A percentile compares a stretch with the other conserved stretches of the same genome.
Evolutionary conservation across 75 land plant species (phyloP).

Genomic region (Adiantum capillusveneris): DNA sequence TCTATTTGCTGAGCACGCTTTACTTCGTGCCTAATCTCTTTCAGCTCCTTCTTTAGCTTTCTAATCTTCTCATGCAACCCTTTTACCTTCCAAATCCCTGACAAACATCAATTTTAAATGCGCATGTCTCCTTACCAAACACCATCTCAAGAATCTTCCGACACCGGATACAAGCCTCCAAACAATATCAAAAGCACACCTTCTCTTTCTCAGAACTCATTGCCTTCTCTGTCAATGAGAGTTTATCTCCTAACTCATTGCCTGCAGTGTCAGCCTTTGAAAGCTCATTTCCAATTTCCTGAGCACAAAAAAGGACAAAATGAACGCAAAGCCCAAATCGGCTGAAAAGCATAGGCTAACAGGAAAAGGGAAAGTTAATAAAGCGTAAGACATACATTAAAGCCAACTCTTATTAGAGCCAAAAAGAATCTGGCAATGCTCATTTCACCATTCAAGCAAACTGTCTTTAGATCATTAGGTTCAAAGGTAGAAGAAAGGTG

Average conservation of each 20-base stretch:
- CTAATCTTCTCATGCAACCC: constrained; percentile 1
- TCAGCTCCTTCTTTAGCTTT: not conserved
- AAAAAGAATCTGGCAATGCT: no score
- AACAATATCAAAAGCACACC: not conserved
- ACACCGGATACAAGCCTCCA: not conserved
- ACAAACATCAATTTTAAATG: constrained; percentile 5
- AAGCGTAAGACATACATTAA: no score
- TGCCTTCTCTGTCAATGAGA: not conserved
- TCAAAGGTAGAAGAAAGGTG: not conserved
- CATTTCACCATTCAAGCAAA: no score
- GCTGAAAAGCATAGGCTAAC: no score
- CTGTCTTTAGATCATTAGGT: no score
- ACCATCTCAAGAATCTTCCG: not conserved
- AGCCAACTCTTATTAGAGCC: no score
- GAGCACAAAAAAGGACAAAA: not conserved
- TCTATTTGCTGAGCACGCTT: not conserved
- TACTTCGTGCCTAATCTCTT: constrained; percentile 2
- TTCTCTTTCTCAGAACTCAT: constrained; percentile 2
- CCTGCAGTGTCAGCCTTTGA: not conserved
- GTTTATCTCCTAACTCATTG: not conserved
- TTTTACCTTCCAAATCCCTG: constrained; percentile 9
- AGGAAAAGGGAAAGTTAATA: no score
- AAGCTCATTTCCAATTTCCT: constrained; percentile 3
- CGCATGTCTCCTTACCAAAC: not conserved
- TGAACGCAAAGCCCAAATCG: not conserved